Evolutionary conservation across 225 moss, liverwort and hornwort genomes (phyloP), one percentile per base, ranked within the genome.

Genomic region (Physcomitrium patens): DNA sequence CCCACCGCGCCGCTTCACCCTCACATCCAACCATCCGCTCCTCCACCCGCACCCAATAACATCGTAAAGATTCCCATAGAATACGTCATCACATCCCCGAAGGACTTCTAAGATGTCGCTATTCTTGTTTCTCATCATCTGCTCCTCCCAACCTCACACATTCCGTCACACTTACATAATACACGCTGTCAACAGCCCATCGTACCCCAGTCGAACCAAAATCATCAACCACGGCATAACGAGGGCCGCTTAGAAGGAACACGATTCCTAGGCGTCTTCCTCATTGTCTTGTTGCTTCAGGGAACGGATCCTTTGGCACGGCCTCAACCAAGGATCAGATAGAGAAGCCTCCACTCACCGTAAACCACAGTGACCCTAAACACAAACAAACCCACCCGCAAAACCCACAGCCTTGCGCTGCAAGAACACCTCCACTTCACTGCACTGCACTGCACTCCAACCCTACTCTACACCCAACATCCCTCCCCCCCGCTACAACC

Each of bases 291-390:
- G 12, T 86, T 8, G 81, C 86, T 87, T 84, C 81, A 87, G 78
- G 81, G 81, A 87, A 84, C 86, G 84, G 84, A 87, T 79, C 84
- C 64, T 79, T 84, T 77, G 77, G 87, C 81, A 84, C 68, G 3
- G 81, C 47, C 19, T 87, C 68, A 77, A 77, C 84, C 84, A 77
- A 68, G 74, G 71, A 82, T 84, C 87, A 84, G 84, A 79, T 87
- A 74, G 74, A 79, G 87, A 84, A 84, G 81, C 83, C 31, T 4
- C 31, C 1, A 7, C 31, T 37, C 5, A 1, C 31, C 31, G 24
- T 24, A 24, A 24, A 24, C 24, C 24, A 24, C 31, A 37, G 2
- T n/a, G 5, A 37, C 4, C 7, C 31, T 7, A 37, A 1, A 37
- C 31, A 37, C 31, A 37, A 37, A 1, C 31, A 1, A 1, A 1